Base-by-base conservation (phyloP, 2,329 filamentous ascomycete species). In the Colletotrichum siamense region DNA sequence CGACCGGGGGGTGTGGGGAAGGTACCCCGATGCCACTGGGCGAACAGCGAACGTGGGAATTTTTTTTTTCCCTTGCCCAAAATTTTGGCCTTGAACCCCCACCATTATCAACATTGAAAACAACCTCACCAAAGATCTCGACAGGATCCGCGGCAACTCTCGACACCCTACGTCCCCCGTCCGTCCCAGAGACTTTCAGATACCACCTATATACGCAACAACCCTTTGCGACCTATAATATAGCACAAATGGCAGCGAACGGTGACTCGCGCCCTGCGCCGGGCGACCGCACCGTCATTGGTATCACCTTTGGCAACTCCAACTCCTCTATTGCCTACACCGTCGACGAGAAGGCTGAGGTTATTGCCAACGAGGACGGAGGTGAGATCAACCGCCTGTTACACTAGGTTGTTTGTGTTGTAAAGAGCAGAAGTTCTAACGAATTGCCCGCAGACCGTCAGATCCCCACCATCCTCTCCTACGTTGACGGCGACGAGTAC, bases 321-420 rank as follows among this genome's bases (percentile, higher is more conserved):
- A 98, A 98, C 93, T 98, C 95, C 89, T 98, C 96, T 77, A 98
- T 99, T 87, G 96, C 96, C 81, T 96, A 93, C 85, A 98, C 96
- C 63, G 92, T 94, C 78, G 96, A 99, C 83, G 96, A 98, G 87
- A 98, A 98, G 90, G 94, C 96, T 79, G 95, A 98, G 85, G 96
- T 99, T 79, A 99, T 99, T 88, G 97, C 97, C 83, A 99, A 99
- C 88, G 97, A 99, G 89, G 97, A 99, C 84, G 97, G 97, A 90
- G 95, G 95, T 78, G 57, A 76, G 77, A 15, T 24, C 15, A 28
- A 32, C 1, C 6, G 3, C 22, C 44, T 49, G 96, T 85, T 83
- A 92, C 87, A 62, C 67, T 62, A 32, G 16, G 18, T n/a, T 24
- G 13, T 55, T n/a, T 30, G 6, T 44, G 9, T 4, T 18, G 16